Evolutionary conservation across 345 rosid species (phyloP).

Genomic region (Eucalyptus tenuipes): DNA sequence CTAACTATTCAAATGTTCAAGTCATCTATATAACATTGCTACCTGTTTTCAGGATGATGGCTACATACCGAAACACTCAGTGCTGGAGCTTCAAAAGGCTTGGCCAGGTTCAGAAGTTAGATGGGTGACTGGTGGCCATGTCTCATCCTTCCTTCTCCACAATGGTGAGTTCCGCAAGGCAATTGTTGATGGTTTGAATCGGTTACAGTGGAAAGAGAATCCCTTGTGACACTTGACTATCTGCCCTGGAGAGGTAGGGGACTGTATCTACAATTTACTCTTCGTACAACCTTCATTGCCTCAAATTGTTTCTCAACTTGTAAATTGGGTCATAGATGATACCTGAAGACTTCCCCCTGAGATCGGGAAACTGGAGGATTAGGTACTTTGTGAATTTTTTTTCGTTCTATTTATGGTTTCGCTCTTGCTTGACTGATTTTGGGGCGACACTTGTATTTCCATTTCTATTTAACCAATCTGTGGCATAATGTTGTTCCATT

Average conservation of each 20-base stretch:
- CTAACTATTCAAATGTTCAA: not conserved
- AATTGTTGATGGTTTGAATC: slow-evolving; percentile 61
- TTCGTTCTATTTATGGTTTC: not conserved
- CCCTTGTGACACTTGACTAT: slow-evolving; percentile 19
- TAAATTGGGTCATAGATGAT: not conserved
- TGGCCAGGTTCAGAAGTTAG: slow-evolving; percentile 99
- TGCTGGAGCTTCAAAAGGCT: slow-evolving; percentile 90
- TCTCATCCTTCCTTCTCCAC: slow-evolving; percentile 81
- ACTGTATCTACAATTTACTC: not conserved
- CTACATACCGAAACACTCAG: slow-evolving; percentile 92
- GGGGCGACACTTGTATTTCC: not conserved
- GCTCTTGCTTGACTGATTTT: not conserved
- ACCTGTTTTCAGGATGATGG: slow-evolving; percentile 74
- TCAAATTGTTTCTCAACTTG: not conserved
- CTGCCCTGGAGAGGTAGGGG: not conserved
- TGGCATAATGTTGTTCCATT: not conserved
- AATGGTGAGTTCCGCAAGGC: slow-evolving; percentile 76
- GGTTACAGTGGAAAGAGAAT: slow-evolving; percentile 79
- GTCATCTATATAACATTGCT: not conserved
- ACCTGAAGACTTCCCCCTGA: not conserved
- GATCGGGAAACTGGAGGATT: not conserved
- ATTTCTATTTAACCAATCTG: not conserved
- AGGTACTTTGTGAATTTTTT: not conserved
- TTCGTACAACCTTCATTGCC: not conserved
- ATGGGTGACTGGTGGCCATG: slow-evolving; percentile 98